Evolutionary conservation across 768 basidiomycete genomes (phyloP).

Genomic region (Guyanaporus albipodus): DNA sequence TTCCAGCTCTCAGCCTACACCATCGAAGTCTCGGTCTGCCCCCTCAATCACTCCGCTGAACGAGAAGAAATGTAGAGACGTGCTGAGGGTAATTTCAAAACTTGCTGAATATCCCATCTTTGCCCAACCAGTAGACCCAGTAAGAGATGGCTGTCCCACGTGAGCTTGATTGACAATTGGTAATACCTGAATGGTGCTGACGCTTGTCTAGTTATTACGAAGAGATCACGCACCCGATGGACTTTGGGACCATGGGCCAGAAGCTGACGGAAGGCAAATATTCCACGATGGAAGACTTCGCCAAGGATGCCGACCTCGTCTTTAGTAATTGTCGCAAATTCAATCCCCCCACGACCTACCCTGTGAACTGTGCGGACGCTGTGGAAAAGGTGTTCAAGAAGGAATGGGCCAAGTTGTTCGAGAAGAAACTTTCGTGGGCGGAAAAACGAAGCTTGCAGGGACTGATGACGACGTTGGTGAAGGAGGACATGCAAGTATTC

Average conservation of each 20-base stretch:
- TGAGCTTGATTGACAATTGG: slow-evolving; percentile 38
- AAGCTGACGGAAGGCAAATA: slow-evolving; percentile 71
- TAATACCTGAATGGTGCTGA: not conserved
- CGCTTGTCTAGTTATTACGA: slow-evolving; percentile 68
- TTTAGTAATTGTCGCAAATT: slow-evolving; percentile 90
- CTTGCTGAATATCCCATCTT: slow-evolving; percentile 73
- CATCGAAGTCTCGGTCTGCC: slow-evolving; percentile 38
- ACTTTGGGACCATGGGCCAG: slow-evolving; percentile 74
- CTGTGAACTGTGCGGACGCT: slow-evolving; percentile 63
- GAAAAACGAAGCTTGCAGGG: slow-evolving; percentile 79
- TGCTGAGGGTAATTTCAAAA: slow-evolving; percentile 57
- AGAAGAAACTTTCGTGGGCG: slow-evolving; percentile 66
- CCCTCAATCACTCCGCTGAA: slow-evolving; percentile 53
- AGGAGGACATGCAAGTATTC: slow-evolving; percentile 61
- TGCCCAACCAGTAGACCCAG: slow-evolving; percentile 77
- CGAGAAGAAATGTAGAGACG: slow-evolving; percentile 77
- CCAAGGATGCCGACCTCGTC: slow-evolving; percentile 74
- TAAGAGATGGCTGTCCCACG: slow-evolving; percentile 86
- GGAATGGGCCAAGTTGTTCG: slow-evolving; percentile 80
- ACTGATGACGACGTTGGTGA: slow-evolving; percentile 62
- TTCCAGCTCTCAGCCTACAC: slow-evolving; percentile 30
- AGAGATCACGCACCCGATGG: slow-evolving; percentile 92
- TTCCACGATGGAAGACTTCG: slow-evolving; percentile 76
- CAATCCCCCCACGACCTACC: slow-evolving; percentile 80
- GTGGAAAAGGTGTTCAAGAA: slow-evolving; percentile 75